A percentile compares a stretch with the other conserved stretches of the same genome.
phyloP scores from a whole-genome alignment of 768 basidiomycete genomes.

The Cyclocybe cylindracea region DNA sequence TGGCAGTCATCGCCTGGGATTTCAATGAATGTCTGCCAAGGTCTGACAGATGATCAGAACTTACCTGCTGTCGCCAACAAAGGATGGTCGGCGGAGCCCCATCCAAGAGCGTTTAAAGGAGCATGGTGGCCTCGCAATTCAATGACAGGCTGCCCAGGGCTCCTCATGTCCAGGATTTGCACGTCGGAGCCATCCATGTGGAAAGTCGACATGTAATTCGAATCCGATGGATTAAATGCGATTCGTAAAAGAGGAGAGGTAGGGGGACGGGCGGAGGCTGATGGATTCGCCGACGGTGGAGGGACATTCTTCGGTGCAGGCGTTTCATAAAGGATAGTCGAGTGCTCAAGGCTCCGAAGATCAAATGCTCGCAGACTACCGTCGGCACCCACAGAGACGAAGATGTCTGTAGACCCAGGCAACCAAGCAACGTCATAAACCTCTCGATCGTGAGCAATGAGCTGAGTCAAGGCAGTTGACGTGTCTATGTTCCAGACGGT shows the following conservation, averaged over 20 bases:
- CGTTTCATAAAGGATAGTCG: conserved; percentile 96
- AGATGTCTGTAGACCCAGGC: conserved; percentile 93
- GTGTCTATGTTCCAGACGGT: conserved; percentile 99
- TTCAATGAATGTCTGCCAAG: not conserved
- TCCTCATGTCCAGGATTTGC: conserved; percentile 95
- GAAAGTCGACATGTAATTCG: conserved; percentile 97
- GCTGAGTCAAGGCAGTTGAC: conserved; percentile 90
- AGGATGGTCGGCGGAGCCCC: conserved; percentile 85
- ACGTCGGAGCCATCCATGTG: conserved; percentile 90
- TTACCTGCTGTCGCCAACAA: conserved; percentile 86
- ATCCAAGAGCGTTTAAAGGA: conserved; percentile 85
- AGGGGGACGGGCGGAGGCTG: conserved; percentile 64
- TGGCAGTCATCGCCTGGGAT: conserved; percentile 87
- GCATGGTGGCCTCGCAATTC: conserved; percentile 85
- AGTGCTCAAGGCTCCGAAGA: conserved; percentile 93
- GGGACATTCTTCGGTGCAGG: conserved; percentile 75
- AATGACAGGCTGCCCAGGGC: conserved; percentile 92
- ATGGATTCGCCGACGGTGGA: conserved; percentile 56
- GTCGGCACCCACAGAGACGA: conserved; percentile 97
- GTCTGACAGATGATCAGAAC: conserved; percentile 17
- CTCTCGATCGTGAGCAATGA: conserved; percentile 95
- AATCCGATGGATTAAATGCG: conserved; percentile 87
- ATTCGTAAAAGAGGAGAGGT: conserved; percentile 85
- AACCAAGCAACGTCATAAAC: conserved; percentile 99
- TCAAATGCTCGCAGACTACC: conserved; percentile 97